These are phyloP conservation scores for Zymoseptoria pseudotritici DNA, from an alignment of 2,329 filamentous ascomycete species.

Conservation along the genomic window DNA sequence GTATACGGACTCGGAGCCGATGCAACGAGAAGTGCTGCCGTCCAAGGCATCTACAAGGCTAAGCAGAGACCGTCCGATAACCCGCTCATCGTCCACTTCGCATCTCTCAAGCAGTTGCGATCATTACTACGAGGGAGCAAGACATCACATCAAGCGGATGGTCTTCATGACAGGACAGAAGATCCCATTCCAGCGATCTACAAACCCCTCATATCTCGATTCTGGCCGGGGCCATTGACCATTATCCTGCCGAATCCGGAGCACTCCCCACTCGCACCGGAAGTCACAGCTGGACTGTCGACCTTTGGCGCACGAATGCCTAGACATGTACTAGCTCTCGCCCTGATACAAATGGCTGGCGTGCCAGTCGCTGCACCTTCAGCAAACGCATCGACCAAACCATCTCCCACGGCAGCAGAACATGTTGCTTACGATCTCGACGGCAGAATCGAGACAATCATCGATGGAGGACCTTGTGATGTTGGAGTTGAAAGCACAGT, in stretches of 20 bases:
- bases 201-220: constrained; percentile 64
- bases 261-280: constrained; percentile 68
- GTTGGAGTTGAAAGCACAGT: constrained; percentile 97
- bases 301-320: constrained; percentile 93
- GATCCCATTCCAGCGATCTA: constrained; percentile 67
- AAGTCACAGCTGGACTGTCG: constrained; percentile 76
- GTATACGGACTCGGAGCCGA: constrained; percentile 97
- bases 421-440: constrained; percentile 82
- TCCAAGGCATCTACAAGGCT: constrained; percentile 83
- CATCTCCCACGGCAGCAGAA: constrained; percentile 81
- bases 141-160: constrained; percentile 4
- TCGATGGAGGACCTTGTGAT: constrained; percentile 78
- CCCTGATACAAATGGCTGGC: constrained; percentile 72
- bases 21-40: constrained; percentile 74
- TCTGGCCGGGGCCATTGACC: constrained; percentile 93
- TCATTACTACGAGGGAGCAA: constrained; percentile 45
- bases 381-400: constrained; percentile 88
- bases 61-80: constrained; percentile 92
- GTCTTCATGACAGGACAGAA: constrained; percentile 1
- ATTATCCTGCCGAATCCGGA: constrained; percentile 73
- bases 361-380: constrained; percentile 83
- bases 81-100: constrained; percentile 86
- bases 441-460: constrained; percentile 74
- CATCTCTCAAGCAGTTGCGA: constrained; percentile 69
- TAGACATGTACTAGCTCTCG: constrained; percentile 71